These are phyloP conservation scores for Silene conica DNA, from an alignment of 148 eudicot species.

Conservation along the genomic window DNA sequence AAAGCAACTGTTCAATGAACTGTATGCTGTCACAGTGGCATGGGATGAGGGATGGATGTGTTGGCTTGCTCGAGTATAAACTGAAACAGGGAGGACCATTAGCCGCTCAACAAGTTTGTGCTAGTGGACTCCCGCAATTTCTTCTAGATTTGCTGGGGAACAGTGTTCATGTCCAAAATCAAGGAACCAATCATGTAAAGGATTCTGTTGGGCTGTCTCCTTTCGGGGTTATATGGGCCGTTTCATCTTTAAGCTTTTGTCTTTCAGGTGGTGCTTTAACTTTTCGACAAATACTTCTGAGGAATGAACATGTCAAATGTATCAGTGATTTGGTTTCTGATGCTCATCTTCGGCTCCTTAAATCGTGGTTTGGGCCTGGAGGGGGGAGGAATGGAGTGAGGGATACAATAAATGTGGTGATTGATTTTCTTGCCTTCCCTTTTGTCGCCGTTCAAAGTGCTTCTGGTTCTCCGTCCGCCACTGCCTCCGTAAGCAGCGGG, in stretches of 20 bases:
- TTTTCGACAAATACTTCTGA: constrained; percentile 73
- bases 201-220: constrained; percentile 76
- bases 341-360: constrained; percentile 63
- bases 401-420: constrained; percentile 64
- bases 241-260: constrained; percentile 82
- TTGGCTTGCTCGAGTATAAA: constrained; percentile 77
- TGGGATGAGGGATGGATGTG: constrained; percentile 87
- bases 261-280: constrained; percentile 78
- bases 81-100: constrained; percentile 86
- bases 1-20: constrained; percentile 27
- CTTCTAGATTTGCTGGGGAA: constrained; percentile 58
- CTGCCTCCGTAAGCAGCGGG: constrained; percentile 92
- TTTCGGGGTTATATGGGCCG: constrained; percentile 76
- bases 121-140: constrained; percentile 91
- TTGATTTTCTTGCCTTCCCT: constrained; percentile 93
- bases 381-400: constrained; percentile 74
- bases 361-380: constrained; percentile 78
- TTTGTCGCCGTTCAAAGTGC: constrained; percentile 86
- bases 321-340: constrained; percentile 68
- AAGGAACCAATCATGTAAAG: constrained; percentile 31
- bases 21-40: constrained; percentile 80
- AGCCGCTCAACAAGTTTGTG: constrained; percentile 90
- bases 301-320: constrained; percentile 57
- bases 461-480: constrained; percentile 69
- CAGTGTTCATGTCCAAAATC: constrained; percentile 34